phyloP scores from a whole-genome alignment of 1,284 basidiomycete species.

The Microbotryomycetes sp. region DNA sequence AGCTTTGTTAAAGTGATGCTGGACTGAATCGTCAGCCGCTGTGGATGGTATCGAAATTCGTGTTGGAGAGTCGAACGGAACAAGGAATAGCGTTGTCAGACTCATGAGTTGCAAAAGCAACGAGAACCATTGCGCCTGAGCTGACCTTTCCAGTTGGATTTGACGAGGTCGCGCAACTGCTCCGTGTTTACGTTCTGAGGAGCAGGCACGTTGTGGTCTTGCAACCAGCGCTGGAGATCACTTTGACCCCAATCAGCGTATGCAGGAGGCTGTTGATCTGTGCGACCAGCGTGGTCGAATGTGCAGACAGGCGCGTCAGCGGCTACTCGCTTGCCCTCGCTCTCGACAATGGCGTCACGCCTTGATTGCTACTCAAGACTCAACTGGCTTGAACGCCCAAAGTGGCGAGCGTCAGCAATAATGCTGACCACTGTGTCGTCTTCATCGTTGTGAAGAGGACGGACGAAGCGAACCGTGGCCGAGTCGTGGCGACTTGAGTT shows the following conservation, averaged over 20 bases:
- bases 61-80: neutral
- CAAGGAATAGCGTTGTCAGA: neutral
- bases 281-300: too few species aligned
- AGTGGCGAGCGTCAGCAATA: neutral
- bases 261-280: constrained; percentile 8
- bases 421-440: neutral
- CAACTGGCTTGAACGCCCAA: neutral
- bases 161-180: constrained; percentile 37
- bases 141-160: constrained; percentile 33
- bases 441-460: neutral
- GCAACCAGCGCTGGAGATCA: constrained; percentile 24
- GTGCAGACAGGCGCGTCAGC: neutral
- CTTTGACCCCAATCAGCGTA: constrained; percentile 31
- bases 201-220: constrained; percentile 59
- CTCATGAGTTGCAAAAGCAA: too few species aligned
- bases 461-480: neutral
- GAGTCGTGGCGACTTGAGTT: neutral
- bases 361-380: too few species aligned
- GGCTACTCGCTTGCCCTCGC: neutral
- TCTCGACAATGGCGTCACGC: neutral
- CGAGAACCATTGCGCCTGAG: too few species aligned
- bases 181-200: constrained; percentile 43
- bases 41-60: constrained; percentile 18
- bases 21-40: constrained; percentile 2
- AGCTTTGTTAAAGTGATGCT: constrained; percentile 51